Evolutionary conservation across 805 yeast genomes (phyloP).

Genomic region (Lachancea thermotolerans): DNA sequence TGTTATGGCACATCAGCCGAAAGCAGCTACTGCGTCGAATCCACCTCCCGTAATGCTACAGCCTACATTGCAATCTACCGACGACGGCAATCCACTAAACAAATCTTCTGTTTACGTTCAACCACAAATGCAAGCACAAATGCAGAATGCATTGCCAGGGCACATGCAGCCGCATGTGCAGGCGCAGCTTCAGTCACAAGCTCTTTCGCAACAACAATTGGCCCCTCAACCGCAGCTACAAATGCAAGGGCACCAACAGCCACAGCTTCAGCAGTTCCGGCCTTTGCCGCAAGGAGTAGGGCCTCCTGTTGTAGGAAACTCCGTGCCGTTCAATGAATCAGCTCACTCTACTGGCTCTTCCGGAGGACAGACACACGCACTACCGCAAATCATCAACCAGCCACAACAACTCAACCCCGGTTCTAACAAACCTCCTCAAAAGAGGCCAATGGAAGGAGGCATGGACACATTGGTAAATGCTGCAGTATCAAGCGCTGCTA

Average conservation of each 20-base stretch:
- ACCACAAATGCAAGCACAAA: conserved; percentile 7
- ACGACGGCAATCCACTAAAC: conserved; percentile 27
- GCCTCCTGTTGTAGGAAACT: background rate
- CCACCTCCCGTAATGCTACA: conserved; percentile 29
- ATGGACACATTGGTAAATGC: conserved; percentile 28
- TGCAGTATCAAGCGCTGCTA: conserved; percentile 7
- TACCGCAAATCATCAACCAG: conserved; percentile 6
- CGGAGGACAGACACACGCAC: background rate
- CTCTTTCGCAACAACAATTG: background rate
- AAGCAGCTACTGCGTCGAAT: conserved; percentile 11
- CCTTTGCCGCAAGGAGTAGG: background rate
- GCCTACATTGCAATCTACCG: conserved; percentile 28
- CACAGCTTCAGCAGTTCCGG: conserved; percentile 8
- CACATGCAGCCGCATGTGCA: conserved; percentile 14
- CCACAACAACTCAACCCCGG: background rate
- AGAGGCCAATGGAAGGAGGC: conserved; percentile 26
- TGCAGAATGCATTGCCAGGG: conserved; percentile 12
- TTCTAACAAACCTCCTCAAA: conserved; percentile 19
- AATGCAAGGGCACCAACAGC: conserved; percentile 17
- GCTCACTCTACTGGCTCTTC: background rate
- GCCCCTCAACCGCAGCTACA: conserved; percentile 19
- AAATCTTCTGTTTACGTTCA: conserved; percentile 6
- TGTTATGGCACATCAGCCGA: conserved; percentile 20
- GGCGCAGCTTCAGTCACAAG: conserved; percentile 5
- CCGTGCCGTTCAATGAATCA: conserved; percentile 2